phyloP scores from a whole-genome alignment of 805 yeast genomes.

The Diddensiella transvaalensis region DNA sequence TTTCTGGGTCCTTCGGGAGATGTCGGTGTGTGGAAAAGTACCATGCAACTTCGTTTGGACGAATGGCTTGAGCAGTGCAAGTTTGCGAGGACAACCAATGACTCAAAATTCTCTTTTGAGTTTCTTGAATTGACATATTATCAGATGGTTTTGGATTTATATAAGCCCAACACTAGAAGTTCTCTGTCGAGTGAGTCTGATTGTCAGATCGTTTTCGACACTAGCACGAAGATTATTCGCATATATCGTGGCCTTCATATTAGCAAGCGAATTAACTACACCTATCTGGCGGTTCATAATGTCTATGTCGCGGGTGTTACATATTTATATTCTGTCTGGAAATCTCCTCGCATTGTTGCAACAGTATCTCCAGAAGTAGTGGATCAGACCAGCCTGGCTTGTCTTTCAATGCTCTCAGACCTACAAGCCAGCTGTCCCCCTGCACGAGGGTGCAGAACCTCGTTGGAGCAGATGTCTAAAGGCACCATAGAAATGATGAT shows the following conservation, averaged over 20 bases:
- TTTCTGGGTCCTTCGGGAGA: neutral
- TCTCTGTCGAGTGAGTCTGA: constrained; percentile 52
- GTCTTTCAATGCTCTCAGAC: neutral
- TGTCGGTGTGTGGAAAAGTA: constrained; percentile 56
- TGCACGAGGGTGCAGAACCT: neutral
- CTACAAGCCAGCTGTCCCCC: neutral
- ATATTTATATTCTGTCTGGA: constrained; percentile 70
- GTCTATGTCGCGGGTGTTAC: constrained; percentile 87
- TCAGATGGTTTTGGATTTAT: constrained; percentile 66
- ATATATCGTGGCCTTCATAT: constrained; percentile 57
- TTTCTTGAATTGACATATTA: constrained; percentile 73
- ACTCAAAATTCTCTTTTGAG: constrained; percentile 67
- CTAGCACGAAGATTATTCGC: constrained; percentile 63
- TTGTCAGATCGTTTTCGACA: constrained; percentile 51
- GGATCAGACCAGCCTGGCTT: neutral
- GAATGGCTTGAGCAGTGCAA: constrained; percentile 62
- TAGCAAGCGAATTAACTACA: constrained; percentile 66
- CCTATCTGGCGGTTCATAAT: constrained; percentile 92
- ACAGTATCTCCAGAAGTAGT: neutral
- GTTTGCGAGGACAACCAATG: constrained; percentile 53
- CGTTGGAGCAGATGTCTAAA: neutral
- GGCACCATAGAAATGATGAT: neutral
- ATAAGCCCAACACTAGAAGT: constrained; percentile 74
- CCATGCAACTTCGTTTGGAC: constrained; percentile 50
- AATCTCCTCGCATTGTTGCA: constrained; percentile 36